Base-by-base conservation (phyloP, 2,329 filamentous ascomycete species). In the Clonostachys solani region DNA sequence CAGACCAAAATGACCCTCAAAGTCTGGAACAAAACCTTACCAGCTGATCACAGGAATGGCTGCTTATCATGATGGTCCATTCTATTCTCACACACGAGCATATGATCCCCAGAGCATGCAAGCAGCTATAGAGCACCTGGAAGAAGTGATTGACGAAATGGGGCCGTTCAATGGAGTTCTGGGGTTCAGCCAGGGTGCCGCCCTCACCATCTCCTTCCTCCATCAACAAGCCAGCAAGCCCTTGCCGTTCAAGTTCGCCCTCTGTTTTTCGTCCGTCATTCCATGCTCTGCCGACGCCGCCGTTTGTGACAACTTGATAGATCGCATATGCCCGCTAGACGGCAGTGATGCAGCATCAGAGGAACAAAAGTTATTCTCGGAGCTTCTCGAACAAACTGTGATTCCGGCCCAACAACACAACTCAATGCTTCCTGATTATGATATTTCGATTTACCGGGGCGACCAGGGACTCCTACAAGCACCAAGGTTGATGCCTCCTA, bases 111-210 rank as follows among this genome's bases (percentile, higher is more conserved):
- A 38, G 10, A 18, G 5, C 15, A 38, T 38, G 36, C 15, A 38
- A 18, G 36, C 36, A n/a, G 36, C 36, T 38, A n/a, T 38, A 18
- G 36, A 38, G 8, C 36, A 38, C 36, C 10, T 38, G 8, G 15
- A 38, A n/a, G 15, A n/a, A n/a, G 36, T 18, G 7, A n/a, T 38
- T 7, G 36, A 38, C 15, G 17, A 18, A n/a, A 8, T n/a, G 12
- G 36, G 36, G 15, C 36, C 36, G 15, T 38, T 38, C 15, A 87
- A 94, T 58, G 90, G 86, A 7, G 84, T 92, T 0, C 71, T 92
- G 23, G 91, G 90, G 1, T 95, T 95, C 69, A 87, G 81, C 50
- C 90, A 95, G 67, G 90, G 90, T 16, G 90, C 78, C 7, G 84
- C 84, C 1, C 71, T 85, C 41, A 83, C 91, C 12, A 38, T 38